Evolutionary conservation across 2,329 filamentous ascomycete species (phyloP), one percentile per base, ranked within the genome.

Genomic region (Trichoderma atrobrunneum): DNA sequence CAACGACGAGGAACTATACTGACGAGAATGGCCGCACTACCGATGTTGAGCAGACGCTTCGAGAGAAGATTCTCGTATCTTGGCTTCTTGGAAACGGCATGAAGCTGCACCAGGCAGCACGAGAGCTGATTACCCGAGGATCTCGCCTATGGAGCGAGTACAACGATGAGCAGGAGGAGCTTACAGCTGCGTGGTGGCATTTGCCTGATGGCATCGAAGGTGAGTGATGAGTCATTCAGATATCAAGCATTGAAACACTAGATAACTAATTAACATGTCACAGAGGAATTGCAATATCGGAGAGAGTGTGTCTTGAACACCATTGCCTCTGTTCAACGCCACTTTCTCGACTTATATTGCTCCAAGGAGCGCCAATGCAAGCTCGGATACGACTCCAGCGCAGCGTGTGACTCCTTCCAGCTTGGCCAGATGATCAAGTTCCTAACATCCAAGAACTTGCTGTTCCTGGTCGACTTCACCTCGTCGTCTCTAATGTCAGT

Each of bases 341-440:
- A 94, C 78, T 94, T 93, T 72, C 82, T 94, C 3, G 78, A 80
- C 7, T 82, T 92, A 0, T 94, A 94, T 79, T 88, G 88, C 1
- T 92, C 91, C 11, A 88, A 90, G n/a, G 85, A 82, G 36, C 81
- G 84, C 8, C 92, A 94, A 78, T 94, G 92, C 80, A 89, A 89
- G 76, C 85, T 93, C 0, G 92, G 92, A 67, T 94, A 94, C 80
- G 91, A 93, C 77, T 90, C 89, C 2, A 92, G 89, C 73, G 81
- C 87, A 2, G 89, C 91, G 56, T 94, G 92, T 79, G 92, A 95
- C 81, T 90, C 89, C 2, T 95, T 92, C 77, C 92, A 95, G 80
- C 87, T 95, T 1, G 92, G 92, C 26, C 91, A 94, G 81, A 93
- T 93, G 85, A 81, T 93, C 74, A 90, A 89, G 75, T 94, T 94